These are phyloP conservation scores for Phragmites australis DNA, from an alignment of 176 grass and related monocot genomes.

Conservation along the genomic window DNA sequence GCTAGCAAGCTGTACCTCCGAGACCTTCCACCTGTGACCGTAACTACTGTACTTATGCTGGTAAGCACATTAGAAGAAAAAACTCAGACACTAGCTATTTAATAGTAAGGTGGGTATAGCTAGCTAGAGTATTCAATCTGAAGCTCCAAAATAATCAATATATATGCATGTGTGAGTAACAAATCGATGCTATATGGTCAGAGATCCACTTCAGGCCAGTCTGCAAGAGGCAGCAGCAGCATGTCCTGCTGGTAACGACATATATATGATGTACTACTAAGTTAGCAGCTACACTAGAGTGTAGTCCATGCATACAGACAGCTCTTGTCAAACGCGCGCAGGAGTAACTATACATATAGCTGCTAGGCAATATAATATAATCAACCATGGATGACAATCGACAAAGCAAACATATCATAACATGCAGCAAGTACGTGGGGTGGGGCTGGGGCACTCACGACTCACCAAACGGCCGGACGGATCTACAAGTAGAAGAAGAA, in stretches of 20 bases:
- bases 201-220: slow-evolving; percentile 5
- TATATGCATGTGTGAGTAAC: neutral
- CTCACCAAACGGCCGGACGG: no score
- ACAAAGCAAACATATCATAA: neutral
- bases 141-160: neutral
- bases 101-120: neutral
- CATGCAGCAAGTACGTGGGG: no score
- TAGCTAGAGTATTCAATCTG: neutral
- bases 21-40: neutral
- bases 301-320: neutral
- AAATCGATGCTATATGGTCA: neutral
- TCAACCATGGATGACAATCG: neutral
- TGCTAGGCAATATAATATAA: no score
- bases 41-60: neutral
- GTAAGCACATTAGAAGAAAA: slow-evolving; percentile 17
- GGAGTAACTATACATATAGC: neutral
- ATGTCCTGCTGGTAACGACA: neutral
- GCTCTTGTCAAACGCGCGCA: neutral
- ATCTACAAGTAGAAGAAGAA: no score
- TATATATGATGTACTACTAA: no score
- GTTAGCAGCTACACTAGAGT: no score
- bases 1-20: neutral
- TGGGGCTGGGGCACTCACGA: no score
- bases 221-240: neutral
- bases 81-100: neutral